Evolutionary conservation across 768 basidiomycete genomes (phyloP).

Genomic region (Suillus variegatus): DNA sequence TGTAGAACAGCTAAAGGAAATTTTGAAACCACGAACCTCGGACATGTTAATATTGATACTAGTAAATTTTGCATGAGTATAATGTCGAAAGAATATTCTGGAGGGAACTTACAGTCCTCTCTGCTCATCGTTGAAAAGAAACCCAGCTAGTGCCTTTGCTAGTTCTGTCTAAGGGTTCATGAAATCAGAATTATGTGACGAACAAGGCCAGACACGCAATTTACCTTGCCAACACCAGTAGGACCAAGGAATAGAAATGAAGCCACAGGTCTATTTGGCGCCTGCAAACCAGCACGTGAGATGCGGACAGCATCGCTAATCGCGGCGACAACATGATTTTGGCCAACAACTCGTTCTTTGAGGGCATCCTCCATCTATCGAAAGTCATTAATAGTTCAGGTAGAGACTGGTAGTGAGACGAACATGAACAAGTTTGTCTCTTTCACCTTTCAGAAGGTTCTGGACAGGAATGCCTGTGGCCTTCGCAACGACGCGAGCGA

Average conservation of each 20-base stretch:
- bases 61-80: constrained; percentile 2
- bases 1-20: background rate
- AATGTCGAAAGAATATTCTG: background rate
- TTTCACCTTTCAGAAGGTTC: constrained; percentile 84
- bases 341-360: constrained; percentile 78
- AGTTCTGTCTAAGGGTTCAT: constrained; percentile 68
- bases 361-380: constrained; percentile 85
- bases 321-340: constrained; percentile 83
- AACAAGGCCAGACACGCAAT: constrained; percentile 2
- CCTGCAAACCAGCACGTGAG: constrained; percentile 87
- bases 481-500: constrained; percentile 84
- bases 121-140: constrained; percentile 89
- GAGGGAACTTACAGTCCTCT: constrained; percentile 67
- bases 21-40: constrained; percentile 43
- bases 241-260: constrained; percentile 92
- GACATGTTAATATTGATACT: constrained; percentile 95
- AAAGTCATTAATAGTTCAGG: background rate
- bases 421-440: constrained; percentile 87
- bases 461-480: constrained; percentile 91
- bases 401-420: constrained; percentile 28
- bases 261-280: constrained; percentile 86
- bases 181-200: constrained; percentile 5
- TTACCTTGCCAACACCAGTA: constrained; percentile 82
- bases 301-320: constrained; percentile 91
- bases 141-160: constrained; percentile 83